These are phyloP conservation scores for Eimeria praecox DNA, from an alignment of 169 alveolate species.

Conservation along the genomic window DNA sequence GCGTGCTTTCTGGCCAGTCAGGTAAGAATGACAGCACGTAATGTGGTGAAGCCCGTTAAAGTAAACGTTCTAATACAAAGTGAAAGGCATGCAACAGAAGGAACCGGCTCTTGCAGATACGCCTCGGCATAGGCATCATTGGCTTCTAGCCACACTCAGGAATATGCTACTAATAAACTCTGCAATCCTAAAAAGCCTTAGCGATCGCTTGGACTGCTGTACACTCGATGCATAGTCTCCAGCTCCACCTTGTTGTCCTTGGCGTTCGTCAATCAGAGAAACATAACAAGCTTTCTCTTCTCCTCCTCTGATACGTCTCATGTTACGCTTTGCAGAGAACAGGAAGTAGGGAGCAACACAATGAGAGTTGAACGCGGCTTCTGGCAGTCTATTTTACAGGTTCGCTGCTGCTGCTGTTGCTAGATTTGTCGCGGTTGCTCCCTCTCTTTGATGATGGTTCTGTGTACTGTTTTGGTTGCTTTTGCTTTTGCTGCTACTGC, in stretches of 20 bases:
- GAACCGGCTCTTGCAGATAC: not conserved
- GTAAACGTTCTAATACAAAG: too few species aligned
- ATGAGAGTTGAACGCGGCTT: conserved; percentile 81
- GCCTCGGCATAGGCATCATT: not conserved
- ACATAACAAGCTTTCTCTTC: not conserved
- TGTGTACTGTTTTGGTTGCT: not conserved
- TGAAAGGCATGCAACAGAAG: not conserved
- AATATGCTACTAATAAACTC: too few species aligned
- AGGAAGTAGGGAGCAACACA: conserved; percentile 80
- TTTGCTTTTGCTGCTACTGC: not conserved
- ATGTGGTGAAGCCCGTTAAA: too few species aligned
- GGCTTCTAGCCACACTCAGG: too few species aligned
- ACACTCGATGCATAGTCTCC: not conserved
- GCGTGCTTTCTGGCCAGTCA: conserved; percentile 35
- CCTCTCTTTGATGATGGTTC: not conserved
- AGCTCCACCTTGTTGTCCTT: too few species aligned
- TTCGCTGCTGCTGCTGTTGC: not conserved
- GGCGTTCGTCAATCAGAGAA: too few species aligned
- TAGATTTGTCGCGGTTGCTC: not conserved
- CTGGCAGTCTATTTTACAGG: conserved; percentile 80
- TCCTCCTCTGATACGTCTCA: too few species aligned
- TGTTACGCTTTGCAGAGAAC: conserved; percentile 25
- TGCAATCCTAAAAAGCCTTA: too few species aligned
- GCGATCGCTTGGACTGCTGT: too few species aligned
- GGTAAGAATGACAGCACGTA: not conserved